phyloP scores from a whole-genome alignment of 495 filamentous ascomycete species.

The Aeminium ludgeri region DNA sequence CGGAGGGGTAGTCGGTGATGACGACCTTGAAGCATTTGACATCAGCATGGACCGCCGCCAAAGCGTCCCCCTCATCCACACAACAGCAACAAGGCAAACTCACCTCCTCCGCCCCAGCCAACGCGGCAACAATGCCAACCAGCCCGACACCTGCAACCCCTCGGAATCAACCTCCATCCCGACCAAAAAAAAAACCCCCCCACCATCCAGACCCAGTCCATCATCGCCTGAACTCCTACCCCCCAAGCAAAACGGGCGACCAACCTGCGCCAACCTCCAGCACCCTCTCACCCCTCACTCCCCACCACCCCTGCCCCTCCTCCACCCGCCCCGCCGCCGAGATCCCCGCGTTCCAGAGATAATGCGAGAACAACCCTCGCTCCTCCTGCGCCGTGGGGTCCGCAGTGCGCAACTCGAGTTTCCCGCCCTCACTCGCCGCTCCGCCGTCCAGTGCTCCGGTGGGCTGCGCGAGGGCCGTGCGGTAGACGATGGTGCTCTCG shows the following conservation, averaged over 20 bases:
- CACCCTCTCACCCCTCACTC: constrained; percentile 34
- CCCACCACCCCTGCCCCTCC: constrained; percentile 28
- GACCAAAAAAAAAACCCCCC: no score
- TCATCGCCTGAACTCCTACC: no score
- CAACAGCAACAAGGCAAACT: background rate
- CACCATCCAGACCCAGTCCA: no score
- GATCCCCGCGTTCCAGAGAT: constrained; percentile 72
- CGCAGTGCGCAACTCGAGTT: constrained; percentile 33
- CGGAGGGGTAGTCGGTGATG: constrained; percentile 59
- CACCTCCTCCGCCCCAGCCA: constrained; percentile 46
- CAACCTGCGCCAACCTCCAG: constrained; percentile 47
- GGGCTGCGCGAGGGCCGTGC: constrained; percentile 27
- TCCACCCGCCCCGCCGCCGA: constrained; percentile 55
- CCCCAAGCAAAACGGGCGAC: no score
- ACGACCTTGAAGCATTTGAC: constrained; percentile 6
- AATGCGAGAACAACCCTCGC: constrained; percentile 58
- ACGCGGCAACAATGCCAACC: constrained; percentile 46
- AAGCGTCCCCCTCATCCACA: no score
- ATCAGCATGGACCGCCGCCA: background rate
- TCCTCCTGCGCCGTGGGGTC: constrained; percentile 40
- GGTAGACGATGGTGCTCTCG: constrained; percentile 45
- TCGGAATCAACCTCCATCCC: no score
- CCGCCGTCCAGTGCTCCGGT: no score
- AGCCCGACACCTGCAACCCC: constrained; percentile 48
- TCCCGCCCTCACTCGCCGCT: constrained; percentile 19